Conservation (phyloP, 225 moss, liverwort and hornwort genomes). For the Physcomitrium patens region DNA sequence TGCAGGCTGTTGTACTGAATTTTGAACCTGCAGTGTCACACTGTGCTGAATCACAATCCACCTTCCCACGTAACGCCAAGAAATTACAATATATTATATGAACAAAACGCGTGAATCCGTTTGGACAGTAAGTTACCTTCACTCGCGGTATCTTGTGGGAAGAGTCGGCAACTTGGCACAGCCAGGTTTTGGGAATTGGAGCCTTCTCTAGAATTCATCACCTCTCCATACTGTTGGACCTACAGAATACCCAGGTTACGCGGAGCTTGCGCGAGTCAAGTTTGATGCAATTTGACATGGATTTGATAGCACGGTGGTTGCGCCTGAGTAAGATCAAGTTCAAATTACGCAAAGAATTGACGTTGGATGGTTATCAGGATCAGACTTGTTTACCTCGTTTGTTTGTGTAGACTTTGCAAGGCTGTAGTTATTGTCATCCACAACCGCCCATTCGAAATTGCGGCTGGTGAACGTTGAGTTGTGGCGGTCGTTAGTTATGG, state of each 20-base stretch:
- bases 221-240: slow-evolving; percentile 45
- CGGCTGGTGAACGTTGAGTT: slow-evolving; percentile 50
- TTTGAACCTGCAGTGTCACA: slow-evolving; percentile 39
- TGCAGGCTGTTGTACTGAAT: slow-evolving; percentile 36
- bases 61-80: slow-evolving; percentile 11
- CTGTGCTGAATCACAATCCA: too few species aligned
- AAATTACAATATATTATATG: background rate
- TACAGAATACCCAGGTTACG: background rate
- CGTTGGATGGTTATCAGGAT: background rate
- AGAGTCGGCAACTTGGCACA: slow-evolving; percentile 47
- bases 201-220: slow-evolving; percentile 54
- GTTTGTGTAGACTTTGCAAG: slow-evolving; percentile 59
- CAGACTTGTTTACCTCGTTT: slow-evolving; percentile 45
- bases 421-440: slow-evolving; percentile 64
- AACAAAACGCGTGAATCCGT: background rate
- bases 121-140: slow-evolving; percentile 34
- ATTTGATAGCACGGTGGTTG: too few species aligned
- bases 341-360: too few species aligned
- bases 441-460: slow-evolving; percentile 58
- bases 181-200: slow-evolving; percentile 49
- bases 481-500: slow-evolving; percentile 44
- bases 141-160: slow-evolving; percentile 39
- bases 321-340: too few species aligned
- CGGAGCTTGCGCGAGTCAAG: too few species aligned
- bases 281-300: too few species aligned